These are phyloP conservation scores for Aspergillus udagawae DNA, from an alignment of 2,329 filamentous ascomycete genomes.

Conservation along the genomic window DNA sequence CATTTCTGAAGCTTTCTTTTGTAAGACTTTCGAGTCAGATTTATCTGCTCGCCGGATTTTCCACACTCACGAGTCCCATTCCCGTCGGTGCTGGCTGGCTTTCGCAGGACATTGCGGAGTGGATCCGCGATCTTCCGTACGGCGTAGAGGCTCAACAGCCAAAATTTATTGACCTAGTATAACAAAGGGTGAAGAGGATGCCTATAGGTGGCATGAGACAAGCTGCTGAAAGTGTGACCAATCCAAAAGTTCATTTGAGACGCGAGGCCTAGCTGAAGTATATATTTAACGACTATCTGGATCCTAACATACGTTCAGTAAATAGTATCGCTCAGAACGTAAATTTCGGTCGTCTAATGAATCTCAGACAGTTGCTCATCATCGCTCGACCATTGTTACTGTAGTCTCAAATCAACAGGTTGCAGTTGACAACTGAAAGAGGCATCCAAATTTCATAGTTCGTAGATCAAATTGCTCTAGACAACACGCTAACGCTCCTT, in stretches of 20 bases:
- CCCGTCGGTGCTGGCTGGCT: not conserved
- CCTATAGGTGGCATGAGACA: not conserved
- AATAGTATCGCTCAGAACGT: not conserved
- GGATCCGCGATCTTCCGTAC: not conserved
- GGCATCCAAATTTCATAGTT: not conserved
- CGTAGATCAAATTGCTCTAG: not conserved
- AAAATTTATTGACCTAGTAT: not conserved
- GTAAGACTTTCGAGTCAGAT: not conserved
- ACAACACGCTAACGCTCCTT: conserved; percentile 18
- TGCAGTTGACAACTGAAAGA: not conserved
- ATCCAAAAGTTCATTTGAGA: not conserved
- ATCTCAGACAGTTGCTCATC: not conserved
- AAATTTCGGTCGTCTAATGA: not conserved
- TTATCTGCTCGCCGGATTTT: not conserved
- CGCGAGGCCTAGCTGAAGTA: not conserved
- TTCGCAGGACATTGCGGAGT: not conserved
- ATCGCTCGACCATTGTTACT: not conserved
- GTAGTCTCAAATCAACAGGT: not conserved
- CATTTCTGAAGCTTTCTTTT: not conserved
- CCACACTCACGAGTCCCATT: not conserved
- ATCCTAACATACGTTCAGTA: not conserved
- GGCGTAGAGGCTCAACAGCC: not conserved
- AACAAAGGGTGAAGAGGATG: not conserved
- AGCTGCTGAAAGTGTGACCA: not conserved
- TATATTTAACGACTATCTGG: not conserved